phyloP scores from a whole-genome alignment of 768 basidiomycete species.

The Mycena amicta region DNA sequence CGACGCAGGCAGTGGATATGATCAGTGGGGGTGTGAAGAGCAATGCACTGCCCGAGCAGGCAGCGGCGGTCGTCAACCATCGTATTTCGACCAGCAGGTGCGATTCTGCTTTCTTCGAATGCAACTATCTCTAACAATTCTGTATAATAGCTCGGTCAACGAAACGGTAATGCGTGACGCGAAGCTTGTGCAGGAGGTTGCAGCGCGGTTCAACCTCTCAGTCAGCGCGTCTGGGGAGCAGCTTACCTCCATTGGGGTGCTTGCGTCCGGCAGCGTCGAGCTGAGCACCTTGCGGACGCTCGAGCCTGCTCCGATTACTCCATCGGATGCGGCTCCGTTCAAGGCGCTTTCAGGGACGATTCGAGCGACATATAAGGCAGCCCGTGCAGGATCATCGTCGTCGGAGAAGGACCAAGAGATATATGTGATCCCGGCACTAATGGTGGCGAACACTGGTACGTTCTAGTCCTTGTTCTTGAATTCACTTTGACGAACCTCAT shows the following conservation, averaged over 20 bases:
- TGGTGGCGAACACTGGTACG: constrained; percentile 37
- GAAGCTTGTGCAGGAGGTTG: constrained; percentile 33
- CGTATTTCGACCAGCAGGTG: constrained; percentile 48
- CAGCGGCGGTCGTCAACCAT: constrained; percentile 49
- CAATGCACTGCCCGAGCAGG: constrained; percentile 60
- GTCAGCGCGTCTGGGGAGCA: constrained; percentile 40
- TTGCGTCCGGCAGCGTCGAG: constrained; percentile 31
- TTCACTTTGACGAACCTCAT: not conserved
- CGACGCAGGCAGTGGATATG: constrained; percentile 61
- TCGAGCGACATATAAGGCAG: constrained; percentile 35
- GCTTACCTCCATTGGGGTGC: constrained; percentile 19
- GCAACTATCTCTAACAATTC: too few species aligned
- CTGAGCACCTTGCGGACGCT: constrained; percentile 40
- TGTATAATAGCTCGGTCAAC: constrained; percentile 38
- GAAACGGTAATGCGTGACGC: constrained; percentile 32
- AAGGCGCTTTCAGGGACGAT: constrained; percentile 41
- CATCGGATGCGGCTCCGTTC: constrained; percentile 29
- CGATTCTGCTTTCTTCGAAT: too few species aligned
- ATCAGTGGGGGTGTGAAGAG: constrained; percentile 42
- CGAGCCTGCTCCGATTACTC: constrained; percentile 50
- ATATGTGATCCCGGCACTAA: constrained; percentile 31
- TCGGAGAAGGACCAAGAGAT: constrained; percentile 1
- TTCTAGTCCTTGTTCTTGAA: constrained; percentile 1
- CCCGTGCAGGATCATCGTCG: constrained; percentile 22
- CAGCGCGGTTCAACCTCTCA: constrained; percentile 39